Evolutionary conservation across 208 protist species (phyloP).

Genomic region (Wallacemonas sp.): DNA sequence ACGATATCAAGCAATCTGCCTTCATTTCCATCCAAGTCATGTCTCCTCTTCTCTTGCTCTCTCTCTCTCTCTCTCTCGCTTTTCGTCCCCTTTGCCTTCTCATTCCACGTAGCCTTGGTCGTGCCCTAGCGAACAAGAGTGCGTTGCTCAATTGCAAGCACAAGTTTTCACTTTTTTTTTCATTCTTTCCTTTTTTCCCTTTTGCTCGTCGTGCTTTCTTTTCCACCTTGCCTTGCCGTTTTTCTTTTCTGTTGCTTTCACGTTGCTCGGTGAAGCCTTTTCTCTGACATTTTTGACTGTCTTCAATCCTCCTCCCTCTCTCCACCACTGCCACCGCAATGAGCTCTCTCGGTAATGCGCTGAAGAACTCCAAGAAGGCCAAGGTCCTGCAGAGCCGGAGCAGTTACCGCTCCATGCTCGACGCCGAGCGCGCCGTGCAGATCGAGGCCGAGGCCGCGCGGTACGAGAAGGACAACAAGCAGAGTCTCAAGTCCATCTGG

Average conservation of each 20-base stretch:
- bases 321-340: slow-evolving; percentile 7
- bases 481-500: slow-evolving; percentile 84
- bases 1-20: too few species aligned
- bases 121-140: too few species aligned
- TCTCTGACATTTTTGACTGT: slow-evolving; percentile 1
- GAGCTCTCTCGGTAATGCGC: slow-evolving; percentile 69
- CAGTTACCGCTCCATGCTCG: slow-evolving; percentile 47
- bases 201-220: slow-evolving; percentile 1
- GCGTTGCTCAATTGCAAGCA: too few species aligned
- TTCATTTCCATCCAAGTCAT: too few species aligned
- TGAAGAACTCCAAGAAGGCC: slow-evolving; percentile 73
- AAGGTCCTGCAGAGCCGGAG: slow-evolving; percentile 35
- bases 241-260: too few species aligned
- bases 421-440: slow-evolving; percentile 40
- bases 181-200: neutral
- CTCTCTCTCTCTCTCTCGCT: too few species aligned
- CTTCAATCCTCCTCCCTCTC: neutral
- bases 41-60: too few species aligned
- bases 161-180: too few species aligned
- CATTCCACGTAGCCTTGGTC: too few species aligned
- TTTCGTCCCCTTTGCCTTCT: too few species aligned
- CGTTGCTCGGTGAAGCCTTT: too few species aligned
- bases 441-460: slow-evolving; percentile 46
- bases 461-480: slow-evolving; percentile 39
- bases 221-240: too few species aligned